Evolutionary conservation across 2,329 filamentous ascomycete species (phyloP).

Genomic region (Pseudogymnoascus sp.): DNA sequence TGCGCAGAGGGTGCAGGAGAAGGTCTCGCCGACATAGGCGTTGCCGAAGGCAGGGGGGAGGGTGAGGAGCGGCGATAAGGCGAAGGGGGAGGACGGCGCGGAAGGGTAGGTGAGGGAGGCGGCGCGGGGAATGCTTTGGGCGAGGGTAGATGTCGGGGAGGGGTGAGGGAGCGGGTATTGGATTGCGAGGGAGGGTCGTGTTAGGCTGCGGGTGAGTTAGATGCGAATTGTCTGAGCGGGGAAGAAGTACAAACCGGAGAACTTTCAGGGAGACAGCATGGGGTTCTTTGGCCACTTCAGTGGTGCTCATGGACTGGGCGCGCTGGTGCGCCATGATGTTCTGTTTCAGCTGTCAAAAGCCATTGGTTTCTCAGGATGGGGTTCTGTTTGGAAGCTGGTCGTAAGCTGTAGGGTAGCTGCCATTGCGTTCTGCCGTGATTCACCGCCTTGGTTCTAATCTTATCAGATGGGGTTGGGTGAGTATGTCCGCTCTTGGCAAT

Average conservation of each 20-base stretch:
- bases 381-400: neutral
- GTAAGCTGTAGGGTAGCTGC: neutral
- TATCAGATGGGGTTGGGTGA: neutral
- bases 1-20: slow-evolving; percentile 89
- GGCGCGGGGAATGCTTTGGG: slow-evolving; percentile 32
- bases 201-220: slow-evolving; percentile 52
- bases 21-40: slow-evolving; percentile 90
- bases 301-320: slow-evolving; percentile 18
- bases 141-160: slow-evolving; percentile 34
- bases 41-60: slow-evolving; percentile 87
- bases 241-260: slow-evolving; percentile 42
- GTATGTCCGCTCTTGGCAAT: neutral
- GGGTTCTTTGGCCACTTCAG: slow-evolving; percentile 53
- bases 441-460: neutral
- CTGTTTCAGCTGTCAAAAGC: neutral
- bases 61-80: slow-evolving; percentile 60
- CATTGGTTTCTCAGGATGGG: neutral
- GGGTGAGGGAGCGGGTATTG: slow-evolving; percentile 56
- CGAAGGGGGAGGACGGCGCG: slow-evolving; percentile 34
- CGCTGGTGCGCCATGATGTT: slow-evolving; percentile 28
- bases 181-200: slow-evolving; percentile 65
- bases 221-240: slow-evolving; percentile 5
- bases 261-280: slow-evolving; percentile 74
- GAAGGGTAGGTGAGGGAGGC: slow-evolving; percentile 69
- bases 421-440: slow-evolving; percentile 3